phyloP scores from a whole-genome alignment of 2,329 filamentous ascomycete genomes.

The Colletotrichum liaoningense region DNA sequence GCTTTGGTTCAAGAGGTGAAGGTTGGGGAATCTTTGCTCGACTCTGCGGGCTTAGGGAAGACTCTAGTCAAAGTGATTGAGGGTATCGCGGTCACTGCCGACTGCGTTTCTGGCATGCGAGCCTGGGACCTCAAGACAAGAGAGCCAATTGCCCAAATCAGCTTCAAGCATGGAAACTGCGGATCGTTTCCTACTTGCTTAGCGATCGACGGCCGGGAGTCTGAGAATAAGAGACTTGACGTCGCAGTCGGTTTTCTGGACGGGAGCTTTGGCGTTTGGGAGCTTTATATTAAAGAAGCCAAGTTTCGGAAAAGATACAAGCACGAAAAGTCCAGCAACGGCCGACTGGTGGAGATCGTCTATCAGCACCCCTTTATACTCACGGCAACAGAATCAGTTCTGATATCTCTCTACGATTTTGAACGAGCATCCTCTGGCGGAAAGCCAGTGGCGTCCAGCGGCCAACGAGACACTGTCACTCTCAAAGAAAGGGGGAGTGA shows the following conservation, averaged over 20 bases:
- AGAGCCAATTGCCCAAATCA: constrained; percentile 65
- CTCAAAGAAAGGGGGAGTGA: constrained; percentile 17
- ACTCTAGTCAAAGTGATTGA: constrained; percentile 84
- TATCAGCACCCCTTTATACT: constrained; percentile 81
- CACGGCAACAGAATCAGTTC: constrained; percentile 79
- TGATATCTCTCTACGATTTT: constrained; percentile 82
- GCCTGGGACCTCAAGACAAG: constrained; percentile 81
- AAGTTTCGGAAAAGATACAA: constrained; percentile 64
- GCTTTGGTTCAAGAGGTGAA: constrained; percentile 84
- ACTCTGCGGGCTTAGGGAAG: constrained; percentile 48
- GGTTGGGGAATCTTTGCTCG: constrained; percentile 55
- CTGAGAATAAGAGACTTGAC: constrained; percentile 60
- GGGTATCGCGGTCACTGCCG: constrained; percentile 82
- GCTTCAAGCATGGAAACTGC: constrained; percentile 44
- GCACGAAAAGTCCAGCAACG: constrained; percentile 72
- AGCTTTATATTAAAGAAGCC: constrained; percentile 58
- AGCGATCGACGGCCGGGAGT: constrained; percentile 68
- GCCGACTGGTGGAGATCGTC: constrained; percentile 76
- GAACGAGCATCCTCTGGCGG: constrained; percentile 38
- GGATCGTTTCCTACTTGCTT: constrained; percentile 68
- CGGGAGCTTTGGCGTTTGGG: constrained; percentile 79
- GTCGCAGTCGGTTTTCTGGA: constrained; percentile 77
- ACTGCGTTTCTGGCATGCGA: constrained; percentile 75
- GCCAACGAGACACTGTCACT: not conserved
- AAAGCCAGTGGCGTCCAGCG: not conserved